Conservation (phyloP, 805 yeast species). For the Lipomyces oligophaga region DNA sequence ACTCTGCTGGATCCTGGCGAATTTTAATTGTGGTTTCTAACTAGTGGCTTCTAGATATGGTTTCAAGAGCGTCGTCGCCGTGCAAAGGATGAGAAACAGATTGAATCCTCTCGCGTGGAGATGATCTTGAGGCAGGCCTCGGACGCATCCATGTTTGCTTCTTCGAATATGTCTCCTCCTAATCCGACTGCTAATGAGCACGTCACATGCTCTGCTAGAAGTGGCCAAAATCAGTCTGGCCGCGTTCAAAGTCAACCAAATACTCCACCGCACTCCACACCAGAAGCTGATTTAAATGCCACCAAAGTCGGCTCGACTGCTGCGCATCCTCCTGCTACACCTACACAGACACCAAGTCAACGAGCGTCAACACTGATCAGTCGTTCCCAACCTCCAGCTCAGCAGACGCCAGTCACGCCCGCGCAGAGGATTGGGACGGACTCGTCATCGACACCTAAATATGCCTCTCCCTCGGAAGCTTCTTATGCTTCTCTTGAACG, state of each 20-base stretch:
- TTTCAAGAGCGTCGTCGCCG: constrained; percentile 20
- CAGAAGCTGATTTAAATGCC: constrained; percentile 12
- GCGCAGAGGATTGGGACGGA: constrained; percentile 5
- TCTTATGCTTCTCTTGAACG: constrained; percentile 27
- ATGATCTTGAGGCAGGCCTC: constrained; percentile 20
- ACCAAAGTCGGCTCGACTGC: not conserved
- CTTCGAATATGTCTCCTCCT: not conserved
- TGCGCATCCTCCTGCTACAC: constrained; percentile 15
- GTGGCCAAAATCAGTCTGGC: no score
- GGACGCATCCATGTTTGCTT: not conserved
- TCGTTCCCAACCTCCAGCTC: not conserved
- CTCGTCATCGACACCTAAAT: constrained; percentile 11
- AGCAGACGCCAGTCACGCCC: constrained; percentile 14
- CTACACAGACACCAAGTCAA: constrained; percentile 11
- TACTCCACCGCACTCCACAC: constrained; percentile 18
- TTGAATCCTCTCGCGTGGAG: constrained; percentile 16
- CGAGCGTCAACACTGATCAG: not conserved
- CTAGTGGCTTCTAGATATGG: no score
- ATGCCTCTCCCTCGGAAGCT: constrained; percentile 25
- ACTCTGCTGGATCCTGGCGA: no score
- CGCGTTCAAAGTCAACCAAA: no score
- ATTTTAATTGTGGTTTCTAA: no score
- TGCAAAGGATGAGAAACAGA: constrained; percentile 14
- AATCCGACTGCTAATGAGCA: not conserved
- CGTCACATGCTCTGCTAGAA: not conserved